These are phyloP conservation scores for Irpex lacteus DNA, from an alignment of 1,284 basidiomycete genomes.

Conservation along the genomic window DNA sequence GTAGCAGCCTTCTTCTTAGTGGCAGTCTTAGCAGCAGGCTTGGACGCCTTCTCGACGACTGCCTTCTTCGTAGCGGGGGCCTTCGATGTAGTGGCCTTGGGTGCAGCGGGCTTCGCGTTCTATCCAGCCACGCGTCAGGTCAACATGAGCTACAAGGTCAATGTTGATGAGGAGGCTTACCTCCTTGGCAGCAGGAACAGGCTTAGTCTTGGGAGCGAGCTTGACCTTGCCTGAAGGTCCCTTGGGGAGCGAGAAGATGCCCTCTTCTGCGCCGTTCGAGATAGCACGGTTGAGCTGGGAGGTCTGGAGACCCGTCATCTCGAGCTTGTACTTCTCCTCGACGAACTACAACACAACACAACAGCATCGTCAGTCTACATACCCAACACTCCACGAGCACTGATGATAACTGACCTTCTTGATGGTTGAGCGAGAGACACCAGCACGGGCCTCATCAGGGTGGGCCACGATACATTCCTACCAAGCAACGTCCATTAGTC, in stretches of 20 bases:
- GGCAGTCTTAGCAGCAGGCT: slow-evolving; percentile 22
- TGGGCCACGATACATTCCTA: slow-evolving; percentile 81
- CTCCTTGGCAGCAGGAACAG: slow-evolving; percentile 55
- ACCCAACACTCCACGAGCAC: no score
- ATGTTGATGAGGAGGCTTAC: slow-evolving; percentile 30
- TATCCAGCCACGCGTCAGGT: slow-evolving; percentile 31
- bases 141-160: neutral
- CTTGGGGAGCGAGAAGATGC: slow-evolving; percentile 83
- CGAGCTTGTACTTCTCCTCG: slow-evolving; percentile 75
- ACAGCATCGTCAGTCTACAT: slow-evolving; percentile 5
- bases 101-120: slow-evolving; percentile 37
- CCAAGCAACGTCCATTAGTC: slow-evolving; percentile 11
- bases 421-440: slow-evolving; percentile 87
- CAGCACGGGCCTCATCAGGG: slow-evolving; percentile 74
- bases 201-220: slow-evolving; percentile 47
- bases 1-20: slow-evolving; percentile 33
- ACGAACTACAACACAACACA: slow-evolving; percentile 54
- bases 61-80: slow-evolving; percentile 16
- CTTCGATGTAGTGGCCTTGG: slow-evolving; percentile 31
- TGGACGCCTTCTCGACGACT: slow-evolving; percentile 17
- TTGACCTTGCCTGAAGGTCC: slow-evolving; percentile 48
- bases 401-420: slow-evolving; percentile 84
- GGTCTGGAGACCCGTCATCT: slow-evolving; percentile 72
- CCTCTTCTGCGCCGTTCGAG: slow-evolving; percentile 74
- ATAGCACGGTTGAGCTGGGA: slow-evolving; percentile 83